A percentile compares a stretch with the other conserved stretches of the same genome.
phyloP scores from a whole-genome alignment of 768 basidiomycete genomes.

The Dioszegia aurantiaca region DNA sequence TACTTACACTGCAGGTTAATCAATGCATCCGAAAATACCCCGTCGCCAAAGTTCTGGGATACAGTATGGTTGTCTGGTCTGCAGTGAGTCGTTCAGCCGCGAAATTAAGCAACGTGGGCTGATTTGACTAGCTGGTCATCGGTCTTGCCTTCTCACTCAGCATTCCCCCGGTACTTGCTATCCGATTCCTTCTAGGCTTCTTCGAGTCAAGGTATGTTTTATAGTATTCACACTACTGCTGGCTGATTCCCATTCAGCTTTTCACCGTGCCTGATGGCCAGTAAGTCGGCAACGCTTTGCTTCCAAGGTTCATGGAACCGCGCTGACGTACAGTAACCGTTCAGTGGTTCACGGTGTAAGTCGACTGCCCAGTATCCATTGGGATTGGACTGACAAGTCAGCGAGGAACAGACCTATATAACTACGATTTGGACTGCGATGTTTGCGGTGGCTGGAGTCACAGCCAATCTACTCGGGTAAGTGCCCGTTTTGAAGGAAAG shows the following conservation, averaged over 20 bases:
- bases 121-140: constrained; percentile 21
- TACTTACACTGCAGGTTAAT: constrained; percentile 14
- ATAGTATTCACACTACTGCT: background rate
- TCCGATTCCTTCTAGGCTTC: constrained; percentile 31
- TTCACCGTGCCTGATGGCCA: background rate
- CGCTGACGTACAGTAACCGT: constrained; percentile 18
- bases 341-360: constrained; percentile 29
- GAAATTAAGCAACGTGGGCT: background rate
- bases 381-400: no score
- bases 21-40: constrained; percentile 22
- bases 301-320: no score
- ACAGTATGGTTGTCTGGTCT: no score
- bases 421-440: constrained; percentile 28
- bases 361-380: no score
- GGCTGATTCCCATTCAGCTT: background rate
- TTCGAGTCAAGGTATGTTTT: constrained; percentile 26
- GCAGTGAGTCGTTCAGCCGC: constrained; percentile 17
- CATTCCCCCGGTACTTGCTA: constrained; percentile 24
- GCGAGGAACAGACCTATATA: constrained; percentile 23
- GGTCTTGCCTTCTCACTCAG: constrained; percentile 22
- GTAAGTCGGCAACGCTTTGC: no score
- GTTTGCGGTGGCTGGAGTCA: constrained; percentile 12
- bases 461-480: constrained; percentile 16
- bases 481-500: background rate
- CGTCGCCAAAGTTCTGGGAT: constrained; percentile 20